Conservation (phyloP, 768 basidiomycete genomes). For the Mycena venus region DNA sequence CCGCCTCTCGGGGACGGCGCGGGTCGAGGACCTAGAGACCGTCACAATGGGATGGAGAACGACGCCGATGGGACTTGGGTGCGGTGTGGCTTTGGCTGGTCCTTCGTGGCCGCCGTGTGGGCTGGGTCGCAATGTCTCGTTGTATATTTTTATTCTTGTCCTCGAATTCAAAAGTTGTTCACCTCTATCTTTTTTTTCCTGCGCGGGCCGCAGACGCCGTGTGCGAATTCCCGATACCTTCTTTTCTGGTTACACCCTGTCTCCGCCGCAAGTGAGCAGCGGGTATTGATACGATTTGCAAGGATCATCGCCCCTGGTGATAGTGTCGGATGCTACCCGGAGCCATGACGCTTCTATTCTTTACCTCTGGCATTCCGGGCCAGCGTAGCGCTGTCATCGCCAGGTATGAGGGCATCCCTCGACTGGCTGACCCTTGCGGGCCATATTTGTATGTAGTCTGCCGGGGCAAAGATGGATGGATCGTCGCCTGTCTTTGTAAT, state of each 20-base stretch:
- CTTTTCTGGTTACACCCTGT: background rate
- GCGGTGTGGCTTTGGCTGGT: constrained; percentile 70
- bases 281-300: constrained; percentile 12
- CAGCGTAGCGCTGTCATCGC: background rate
- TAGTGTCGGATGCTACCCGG: background rate
- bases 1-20: constrained; percentile 76
- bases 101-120: constrained; percentile 80
- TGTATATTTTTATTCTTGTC: constrained; percentile 67
- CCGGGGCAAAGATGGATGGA: background rate
- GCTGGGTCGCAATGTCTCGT: constrained; percentile 91
- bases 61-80: constrained; percentile 87
- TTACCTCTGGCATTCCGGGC: background rate
- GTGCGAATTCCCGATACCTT: no score
- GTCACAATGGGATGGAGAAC: constrained; percentile 85
- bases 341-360: background rate
- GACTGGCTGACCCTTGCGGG: no score
- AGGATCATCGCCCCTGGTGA: constrained; percentile 7
- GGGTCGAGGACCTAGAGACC: constrained; percentile 92
- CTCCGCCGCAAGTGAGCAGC: background rate
- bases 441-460: background rate
- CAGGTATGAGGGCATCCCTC: no score
- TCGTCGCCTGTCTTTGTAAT: constrained; percentile 11
- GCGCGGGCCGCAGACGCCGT: background rate
- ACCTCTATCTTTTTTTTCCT: constrained; percentile 20
- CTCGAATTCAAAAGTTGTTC: no score